phyloP scores from a whole-genome alignment of 2,329 filamentous ascomycete species.

The Pyrenochaeta sp. region DNA sequence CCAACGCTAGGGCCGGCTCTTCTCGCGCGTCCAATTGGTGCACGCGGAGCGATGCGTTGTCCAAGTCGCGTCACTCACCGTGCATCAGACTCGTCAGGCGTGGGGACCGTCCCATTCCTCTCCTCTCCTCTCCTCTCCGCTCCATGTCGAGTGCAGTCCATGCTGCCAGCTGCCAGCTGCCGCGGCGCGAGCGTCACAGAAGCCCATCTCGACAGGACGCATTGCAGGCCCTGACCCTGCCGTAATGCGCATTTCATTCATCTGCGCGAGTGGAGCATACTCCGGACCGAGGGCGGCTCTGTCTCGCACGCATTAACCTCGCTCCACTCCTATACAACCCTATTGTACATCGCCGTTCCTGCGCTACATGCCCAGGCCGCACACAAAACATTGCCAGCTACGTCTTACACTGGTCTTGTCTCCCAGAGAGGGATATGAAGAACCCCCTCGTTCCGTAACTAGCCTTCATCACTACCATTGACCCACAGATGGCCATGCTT shows the following conservation, averaged over 20 bases:
- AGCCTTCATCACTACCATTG: background rate
- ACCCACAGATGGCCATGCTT: background rate
- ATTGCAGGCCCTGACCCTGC: conserved; percentile 15
- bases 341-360: conserved; percentile 3
- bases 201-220: conserved; percentile 3
- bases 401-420: background rate
- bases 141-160: background rate
- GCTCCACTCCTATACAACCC: conserved; percentile 11
- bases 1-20: conserved; percentile 7
- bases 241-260: conserved; percentile 6
- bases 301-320: conserved; percentile 19
- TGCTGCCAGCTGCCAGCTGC: conserved; percentile 1
- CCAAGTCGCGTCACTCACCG: conserved; percentile 34
- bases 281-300: conserved; percentile 1
- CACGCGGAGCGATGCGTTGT: conserved; percentile 30
- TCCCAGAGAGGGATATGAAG: background rate
- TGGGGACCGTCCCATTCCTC: background rate
- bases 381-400: background rate
- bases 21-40: conserved; percentile 22
- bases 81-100: conserved; percentile 11
- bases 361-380: background rate
- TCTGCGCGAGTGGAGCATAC: background rate
- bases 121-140: background rate
- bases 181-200: conserved; percentile 3
- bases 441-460: background rate